Evolutionary conservation across 768 basidiomycete genomes (phyloP), one percentile per base, ranked within the genome.

Genomic region (Terana coerulea): DNA sequence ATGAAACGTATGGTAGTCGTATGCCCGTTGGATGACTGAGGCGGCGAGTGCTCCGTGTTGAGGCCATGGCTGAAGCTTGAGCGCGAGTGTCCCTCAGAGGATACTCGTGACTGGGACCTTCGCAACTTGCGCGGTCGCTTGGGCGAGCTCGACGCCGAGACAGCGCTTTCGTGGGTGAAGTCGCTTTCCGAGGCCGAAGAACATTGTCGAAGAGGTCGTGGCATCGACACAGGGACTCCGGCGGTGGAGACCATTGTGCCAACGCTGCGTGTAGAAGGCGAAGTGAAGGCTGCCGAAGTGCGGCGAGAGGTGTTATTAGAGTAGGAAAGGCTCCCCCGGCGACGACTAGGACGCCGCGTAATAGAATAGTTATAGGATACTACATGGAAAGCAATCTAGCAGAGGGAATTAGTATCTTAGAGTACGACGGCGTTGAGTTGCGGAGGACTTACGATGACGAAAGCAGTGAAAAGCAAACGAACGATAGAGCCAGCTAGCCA

Each of bases 401-500:
- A 30, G 25, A 33, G 26, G 25, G 19, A n/a, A 40, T 51, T 19
- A 43, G 30, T 34, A 37, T 12, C 17, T 34, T 22, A 22, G 17
- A 19, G 46, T 29, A 40, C 10, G 28, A 28, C n/a, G 19, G 33
- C 7, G 24, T 36, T 31, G 17, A 21, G 30, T 40, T 10, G 34
- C 19, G 39, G 44, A 28, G 51, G 9, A 75, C 86, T 64, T 60
- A 89, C 87, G 48, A 80, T 64, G 43, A 83, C 57, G 24, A 68
- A 53, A 34, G 71, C 52, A 1, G 86, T 88, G 21, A 86, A 42
- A 9, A 74, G 59, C 28, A 86, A 64, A 34, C 88, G 80, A 43
- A 80, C 49, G 41, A 76, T 57, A 0, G 81, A 72, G 8, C 81
- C 71, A 35, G 69, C 68, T 19, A 84, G 61, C 86, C 85, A 89